These are phyloP conservation scores for Aspergillus ibericus DNA, from an alignment of 2,329 filamentous ascomycete genomes.

Conservation along the genomic window DNA sequence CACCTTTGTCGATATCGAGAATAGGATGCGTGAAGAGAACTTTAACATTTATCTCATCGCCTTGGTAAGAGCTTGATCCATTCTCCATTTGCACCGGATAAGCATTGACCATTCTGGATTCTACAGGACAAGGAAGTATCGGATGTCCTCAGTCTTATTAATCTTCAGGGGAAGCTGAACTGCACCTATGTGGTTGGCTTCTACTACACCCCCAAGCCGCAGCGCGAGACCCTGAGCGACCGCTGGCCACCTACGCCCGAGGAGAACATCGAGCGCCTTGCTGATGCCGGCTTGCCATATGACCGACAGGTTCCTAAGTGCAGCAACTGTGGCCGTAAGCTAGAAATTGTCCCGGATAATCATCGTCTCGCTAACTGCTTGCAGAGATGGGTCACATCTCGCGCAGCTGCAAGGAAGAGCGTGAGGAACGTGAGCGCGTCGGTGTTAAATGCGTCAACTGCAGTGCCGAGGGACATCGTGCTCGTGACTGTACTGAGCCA, in stretches of 20 bases:
- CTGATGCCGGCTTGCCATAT: slow-evolving; percentile 52
- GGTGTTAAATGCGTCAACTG: slow-evolving; percentile 55
- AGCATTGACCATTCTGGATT: slow-evolving; percentile 10
- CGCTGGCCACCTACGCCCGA: slow-evolving; percentile 52
- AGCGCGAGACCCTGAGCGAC: slow-evolving; percentile 46
- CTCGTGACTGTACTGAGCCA: slow-evolving; percentile 47
- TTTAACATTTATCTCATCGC: slow-evolving; percentile 55
- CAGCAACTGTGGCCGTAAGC: slow-evolving; percentile 49
- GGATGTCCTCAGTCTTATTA: slow-evolving; percentile 51
- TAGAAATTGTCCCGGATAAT: neutral
- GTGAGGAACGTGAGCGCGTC: slow-evolving; percentile 38
- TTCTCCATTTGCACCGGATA: neutral
- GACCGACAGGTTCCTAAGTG: slow-evolving; percentile 54
- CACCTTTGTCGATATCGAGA: slow-evolving; percentile 52
- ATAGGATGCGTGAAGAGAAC: slow-evolving; percentile 50
- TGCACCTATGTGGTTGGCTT: slow-evolving; percentile 54
- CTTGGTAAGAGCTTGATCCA: slow-evolving; percentile 34
- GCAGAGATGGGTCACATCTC: slow-evolving; percentile 51
- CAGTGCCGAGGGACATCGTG: slow-evolving; percentile 47
- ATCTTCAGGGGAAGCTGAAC: slow-evolving; percentile 53
- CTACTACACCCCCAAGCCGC: slow-evolving; percentile 49
- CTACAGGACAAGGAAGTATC: slow-evolving; percentile 43
- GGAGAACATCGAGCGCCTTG: slow-evolving; percentile 54
- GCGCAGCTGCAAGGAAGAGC: slow-evolving; percentile 52
- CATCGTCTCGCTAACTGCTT: neutral